Base-by-base conservation (phyloP, 225 moss, liverwort and hornwort species). In the Lunularia cruciata region DNA sequence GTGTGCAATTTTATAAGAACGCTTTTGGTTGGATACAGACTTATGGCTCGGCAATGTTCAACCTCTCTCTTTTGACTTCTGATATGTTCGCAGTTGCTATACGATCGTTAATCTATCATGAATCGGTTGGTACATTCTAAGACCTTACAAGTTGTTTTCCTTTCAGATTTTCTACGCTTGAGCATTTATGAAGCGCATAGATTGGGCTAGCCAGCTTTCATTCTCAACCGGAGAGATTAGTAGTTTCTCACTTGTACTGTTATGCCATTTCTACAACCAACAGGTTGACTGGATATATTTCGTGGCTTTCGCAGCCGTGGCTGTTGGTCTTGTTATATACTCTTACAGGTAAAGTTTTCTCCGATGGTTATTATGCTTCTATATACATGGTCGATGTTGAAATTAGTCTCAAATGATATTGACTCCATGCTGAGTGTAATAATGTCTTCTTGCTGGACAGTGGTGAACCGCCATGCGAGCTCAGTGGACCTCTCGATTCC, bases 1-100 rank as follows among this genome's bases (percentile, higher is more conserved):
- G 8, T 14, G 13, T n/a, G n/a, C n/a, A n/a, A n/a, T n/a, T n/a
- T n/a, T n/a, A n/a, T n/a, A n/a, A n/a, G n/a, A n/a, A n/a, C n/a
- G n/a, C n/a, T n/a, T 3, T 20, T 59, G 38, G 25, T 9, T 65
- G 45, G 8, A 15, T 88, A 52, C 77, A 81, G 80, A 77, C 81
- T 70, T 79, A 60, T 68, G 90, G 90, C 63, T 81, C 88, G 68
- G 79, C 90, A 39, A 85, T 91, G 86, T 47, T 91, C 33, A 91
- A 91, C 74, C 86, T 91, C 67, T 88, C 90, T 36, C 47, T 91
- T 61, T 49, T 91, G 57, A 86, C 88, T 4, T 91, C 90, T 18
- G 88, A 91, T 73, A 88, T 88, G 88, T 91, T 84, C 86, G 90
- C 86, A 33, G 90, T 91, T 11, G 88, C 85, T 16, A 73, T 91